Percentiles rank a stretch among this genome's conserved stretches.
Evolutionary conservation across 371 early-diverging fungal genomes (phyloP).

Genomic region (Sporodiniella umbellata): DNA sequence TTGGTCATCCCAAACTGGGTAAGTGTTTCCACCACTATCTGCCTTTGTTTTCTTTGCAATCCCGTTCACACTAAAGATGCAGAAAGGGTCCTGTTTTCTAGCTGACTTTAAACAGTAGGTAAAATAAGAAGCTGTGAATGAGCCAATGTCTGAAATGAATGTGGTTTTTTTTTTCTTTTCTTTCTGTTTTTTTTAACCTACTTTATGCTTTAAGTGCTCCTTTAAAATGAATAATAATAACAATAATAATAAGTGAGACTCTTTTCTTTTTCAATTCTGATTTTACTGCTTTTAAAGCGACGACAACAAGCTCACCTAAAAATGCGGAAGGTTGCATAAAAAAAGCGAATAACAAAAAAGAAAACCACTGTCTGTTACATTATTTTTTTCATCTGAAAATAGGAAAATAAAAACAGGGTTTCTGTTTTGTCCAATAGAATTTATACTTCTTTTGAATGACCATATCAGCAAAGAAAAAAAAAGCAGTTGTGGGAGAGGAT

Average conservation of each 20-base stretch:
- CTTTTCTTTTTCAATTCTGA: not conserved
- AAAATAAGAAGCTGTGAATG: no score
- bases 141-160: no score
- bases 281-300: conserved; percentile 26
- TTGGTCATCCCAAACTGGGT: conserved; percentile 31
- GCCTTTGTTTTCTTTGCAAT: conserved; percentile 16
- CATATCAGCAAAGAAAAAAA: no score
- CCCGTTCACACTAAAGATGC: conserved; percentile 17
- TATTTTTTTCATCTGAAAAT: no score
- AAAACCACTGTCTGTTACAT: no score
- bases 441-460: no score
- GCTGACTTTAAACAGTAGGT: conserved; percentile 13
- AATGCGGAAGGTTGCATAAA: not conserved
- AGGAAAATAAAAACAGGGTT: no score
- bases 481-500: no score
- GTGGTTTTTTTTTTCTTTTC: not conserved
- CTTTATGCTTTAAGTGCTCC: conserved; percentile 22
- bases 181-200: no score
- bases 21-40: conserved; percentile 17
- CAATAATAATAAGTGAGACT: not conserved
- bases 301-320: conserved; percentile 20
- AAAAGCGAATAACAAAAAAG: no score
- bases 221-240: no score
- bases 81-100: conserved; percentile 19
- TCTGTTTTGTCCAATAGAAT: no score